Evolutionary conservation across 2,329 filamentous ascomycete species (phyloP).

Genomic region (Ciborinia camelliae): DNA sequence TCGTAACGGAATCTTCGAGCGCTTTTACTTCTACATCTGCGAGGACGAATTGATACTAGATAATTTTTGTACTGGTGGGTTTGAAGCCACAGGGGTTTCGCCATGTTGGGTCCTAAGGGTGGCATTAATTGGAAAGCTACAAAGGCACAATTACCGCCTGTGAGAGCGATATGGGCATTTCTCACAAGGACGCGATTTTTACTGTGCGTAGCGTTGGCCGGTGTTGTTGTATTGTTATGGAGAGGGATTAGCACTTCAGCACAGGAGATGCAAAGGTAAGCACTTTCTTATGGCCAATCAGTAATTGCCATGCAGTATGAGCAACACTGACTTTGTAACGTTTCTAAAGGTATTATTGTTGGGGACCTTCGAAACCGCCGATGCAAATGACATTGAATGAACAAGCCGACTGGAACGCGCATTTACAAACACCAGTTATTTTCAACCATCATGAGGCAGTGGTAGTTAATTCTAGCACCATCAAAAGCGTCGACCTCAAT

Average conservation of each 20-base stretch:
- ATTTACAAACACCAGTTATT: conserved; percentile 86
- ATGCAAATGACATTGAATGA: conserved; percentile 95
- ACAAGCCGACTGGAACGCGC: conserved; percentile 81
- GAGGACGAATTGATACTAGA: conserved; percentile 30
- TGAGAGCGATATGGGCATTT: conserved; percentile 66
- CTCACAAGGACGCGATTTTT: conserved; percentile 76
- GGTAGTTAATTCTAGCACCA: conserved; percentile 75
- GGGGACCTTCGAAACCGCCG: conserved; percentile 90
- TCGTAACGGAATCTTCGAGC: not conserved
- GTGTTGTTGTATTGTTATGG: conserved; percentile 79
- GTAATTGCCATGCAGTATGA: not conserved
- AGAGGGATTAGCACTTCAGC: conserved; percentile 77
- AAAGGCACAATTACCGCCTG: conserved; percentile 72
- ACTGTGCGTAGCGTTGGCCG: conserved; percentile 65
- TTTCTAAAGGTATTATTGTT: conserved; percentile 82
- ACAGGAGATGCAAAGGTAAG: conserved; percentile 83
- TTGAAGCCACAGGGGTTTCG: conserved; percentile 42
- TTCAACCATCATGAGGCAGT: conserved; percentile 94
- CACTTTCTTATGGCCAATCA: conserved; percentile 16
- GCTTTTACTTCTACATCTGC: conserved; percentile 11
- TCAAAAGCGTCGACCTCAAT: conserved; percentile 81
- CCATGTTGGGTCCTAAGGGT: conserved; percentile 87
- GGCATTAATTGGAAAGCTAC: conserved; percentile 91
- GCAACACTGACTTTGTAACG: conserved; percentile 12
- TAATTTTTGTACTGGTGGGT: conserved; percentile 40